Conservation (phyloP, 148 eudicot genomes). For the Dianthus caryophyllus region DNA sequence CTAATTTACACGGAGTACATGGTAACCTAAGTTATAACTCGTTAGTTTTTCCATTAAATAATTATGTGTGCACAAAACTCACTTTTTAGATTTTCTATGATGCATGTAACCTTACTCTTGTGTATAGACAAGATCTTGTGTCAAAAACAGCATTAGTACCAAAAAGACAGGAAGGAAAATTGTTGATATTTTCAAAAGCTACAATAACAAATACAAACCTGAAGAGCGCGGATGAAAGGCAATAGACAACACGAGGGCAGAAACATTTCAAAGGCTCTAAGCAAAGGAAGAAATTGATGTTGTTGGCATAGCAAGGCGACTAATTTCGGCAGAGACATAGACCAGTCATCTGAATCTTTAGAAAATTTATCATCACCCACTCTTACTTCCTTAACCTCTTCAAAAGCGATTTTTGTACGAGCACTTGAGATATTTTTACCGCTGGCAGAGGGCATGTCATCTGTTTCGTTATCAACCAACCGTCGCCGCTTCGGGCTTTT, state of each 20-base stretch:
- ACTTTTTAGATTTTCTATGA: background rate
- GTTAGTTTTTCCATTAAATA: too few relatives aligned
- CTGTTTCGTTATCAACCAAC: constrained; percentile 44
- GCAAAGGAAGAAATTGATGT: constrained; percentile 73
- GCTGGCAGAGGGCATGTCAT: constrained; percentile 32
- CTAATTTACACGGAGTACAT: too few relatives aligned
- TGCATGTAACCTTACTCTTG: background rate
- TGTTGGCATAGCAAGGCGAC: constrained; percentile 89
- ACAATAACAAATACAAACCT: constrained; percentile 47
- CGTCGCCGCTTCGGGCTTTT: constrained; percentile 73
- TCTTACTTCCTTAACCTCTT: constrained; percentile 38
- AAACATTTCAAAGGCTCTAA: constrained; percentile 94
- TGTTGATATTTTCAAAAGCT: background rate
- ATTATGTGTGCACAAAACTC: too few relatives aligned
- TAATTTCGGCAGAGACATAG: constrained; percentile 64
- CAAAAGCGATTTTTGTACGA: constrained; percentile 30
- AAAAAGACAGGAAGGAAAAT: background rate
- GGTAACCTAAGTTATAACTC: too few relatives aligned
- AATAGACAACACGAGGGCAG: constrained; percentile 90
- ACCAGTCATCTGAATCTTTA: constrained; percentile 54
- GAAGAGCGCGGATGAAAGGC: constrained; percentile 94
- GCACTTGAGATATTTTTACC: constrained; percentile 31
- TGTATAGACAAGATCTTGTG: background rate
- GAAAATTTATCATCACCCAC: constrained; percentile 32
- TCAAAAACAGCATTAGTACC: background rate